Evolutionary conservation across 495 filamentous ascomycete genomes (phyloP).

Genomic region (Aspergillus bertholletiae): DNA sequence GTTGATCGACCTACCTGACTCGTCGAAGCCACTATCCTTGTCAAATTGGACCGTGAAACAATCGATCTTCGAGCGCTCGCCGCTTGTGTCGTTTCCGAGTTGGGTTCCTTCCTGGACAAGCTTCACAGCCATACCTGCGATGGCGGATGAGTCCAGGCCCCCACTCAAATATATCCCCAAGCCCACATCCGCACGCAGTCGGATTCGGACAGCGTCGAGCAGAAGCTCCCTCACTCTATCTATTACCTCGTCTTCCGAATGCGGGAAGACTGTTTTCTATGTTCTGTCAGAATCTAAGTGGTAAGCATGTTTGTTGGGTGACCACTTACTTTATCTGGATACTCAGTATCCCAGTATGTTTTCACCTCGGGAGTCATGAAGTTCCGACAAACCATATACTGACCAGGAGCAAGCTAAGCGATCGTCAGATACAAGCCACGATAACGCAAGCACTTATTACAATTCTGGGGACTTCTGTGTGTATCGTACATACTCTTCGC

Average conservation of each 20-base stretch:
- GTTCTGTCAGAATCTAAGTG: neutral
- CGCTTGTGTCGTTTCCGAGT: conserved; percentile 29
- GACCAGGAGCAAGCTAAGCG: conserved; percentile 14
- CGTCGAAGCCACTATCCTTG: conserved; percentile 39
- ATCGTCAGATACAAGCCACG: neutral
- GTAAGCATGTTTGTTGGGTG: neutral
- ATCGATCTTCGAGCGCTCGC: conserved; percentile 24
- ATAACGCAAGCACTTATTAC: conserved; percentile 22
- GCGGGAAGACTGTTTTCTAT: conserved; percentile 17
- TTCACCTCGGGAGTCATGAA: conserved; percentile 13
- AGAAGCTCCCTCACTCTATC: conserved; percentile 39
- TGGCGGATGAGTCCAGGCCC: conserved; percentile 49
- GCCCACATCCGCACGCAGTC: conserved; percentile 50
- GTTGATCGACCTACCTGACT: conserved; percentile 30
- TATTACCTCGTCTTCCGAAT: conserved; percentile 42
- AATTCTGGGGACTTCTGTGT: conserved; percentile 1
- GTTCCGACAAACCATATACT: conserved; percentile 16
- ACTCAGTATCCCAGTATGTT: conserved; percentile 48
- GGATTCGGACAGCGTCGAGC: conserved; percentile 42
- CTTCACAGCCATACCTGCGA: conserved; percentile 50
- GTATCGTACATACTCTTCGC: conserved; percentile 20
- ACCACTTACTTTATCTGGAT: conserved; percentile 40
- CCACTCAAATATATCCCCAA: conserved; percentile 50
- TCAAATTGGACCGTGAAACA: conserved; percentile 50
- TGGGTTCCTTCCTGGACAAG: conserved; percentile 36